Base-by-base conservation (phyloP, 1,139 yeast genomes). In the Kazachstania sp. region DNA sequence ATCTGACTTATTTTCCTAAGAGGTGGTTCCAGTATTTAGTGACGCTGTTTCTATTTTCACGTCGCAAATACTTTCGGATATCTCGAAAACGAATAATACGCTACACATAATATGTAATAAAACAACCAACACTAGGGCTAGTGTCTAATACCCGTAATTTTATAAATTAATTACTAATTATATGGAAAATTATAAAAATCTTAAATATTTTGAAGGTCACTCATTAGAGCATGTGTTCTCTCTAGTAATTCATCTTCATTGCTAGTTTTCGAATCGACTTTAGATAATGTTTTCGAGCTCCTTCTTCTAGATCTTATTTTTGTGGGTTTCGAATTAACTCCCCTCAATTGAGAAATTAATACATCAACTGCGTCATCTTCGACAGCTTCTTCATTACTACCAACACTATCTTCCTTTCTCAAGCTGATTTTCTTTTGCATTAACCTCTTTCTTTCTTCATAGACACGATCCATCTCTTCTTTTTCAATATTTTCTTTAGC, bases 401-500 rank as follows among this genome's bases (percentile, higher is more conserved):
- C 34, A 4, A 49, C 49, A 1, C 48, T 43, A 13, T 52, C 51
- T 15, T 16, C 39, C 45, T 50, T 64, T 43, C 66, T 61, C 12
- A 32, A 19, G 12, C 18, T 16, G 13, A 18, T 7, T 31, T 51
- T 44, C 74, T 36, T 67, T 55, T 82, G 86, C 42, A 81, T 69
- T 57, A 81, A 66, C 54, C 73, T 76, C 69, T 83, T 83, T 48
- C 96, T 68, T 49, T 71, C 63, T 59, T 86, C 92, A 61, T 86
- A 85, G 23, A 86, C 71, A 49, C 87, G 74, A 45, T 79, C 72
- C 57, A 87, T 95, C 58, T 85, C 95, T 66, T 92, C 97, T 26
- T 81, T 75, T 52, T 79, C 78, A 37, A 83, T 64, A 58, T 90
- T 92, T 51, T 88, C 96, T 30, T 70, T 69, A 55, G 86, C 85